Base-by-base conservation (phyloP, 2,329 filamentous ascomycete species). In the Colletotrichum viniferum region DNA sequence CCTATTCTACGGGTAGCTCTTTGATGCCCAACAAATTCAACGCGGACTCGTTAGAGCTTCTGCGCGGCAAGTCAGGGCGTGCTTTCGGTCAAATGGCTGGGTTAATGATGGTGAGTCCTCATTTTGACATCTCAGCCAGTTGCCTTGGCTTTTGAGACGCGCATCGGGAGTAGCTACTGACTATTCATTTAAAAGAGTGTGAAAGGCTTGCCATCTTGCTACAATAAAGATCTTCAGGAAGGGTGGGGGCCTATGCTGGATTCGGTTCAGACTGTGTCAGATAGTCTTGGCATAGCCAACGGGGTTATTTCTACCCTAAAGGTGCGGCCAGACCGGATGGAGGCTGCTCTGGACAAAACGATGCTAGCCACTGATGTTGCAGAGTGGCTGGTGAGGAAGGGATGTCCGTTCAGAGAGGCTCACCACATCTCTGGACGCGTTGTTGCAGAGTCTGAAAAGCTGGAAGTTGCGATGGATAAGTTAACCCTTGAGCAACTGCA, bases 211-310 rank as follows among this genome's bases (percentile, higher is more conserved):
- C 93, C 94, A 21, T 90, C 89, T 36, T 94, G 92, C 28, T 96
- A 96, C 86, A 95, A 95, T 87, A 95, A 95, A 83, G 93, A 96
- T 82, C 82, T 95, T 58, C 94, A 96, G 83, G 94, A 96, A 83
- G 92, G 91, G 55, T 92, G 34, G 94, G 76, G 95, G 85, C 93
- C 94, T 10, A 89, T 96, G 83, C 89, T 96, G 72, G 94, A 96
- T 84, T 91, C 93, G 80, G 90, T 94, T 83, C 93, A 94, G 86
- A 95, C 93, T 62, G 88, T 95, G 72, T 90, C 89, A 73, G 93
- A 95, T 84, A 94, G 92, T 80, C 88, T 95, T 60, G 91, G 92
- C 80, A 96, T 96, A 72, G 93, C 93, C 21, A 94, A 92, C 9
- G 93, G 94, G 60, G 92, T 95, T 36, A 36, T 36, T 36, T 36